Evolutionary conservation across 2,329 filamentous ascomycete genomes (phyloP).

Genomic region (Fusarium sp.): DNA sequence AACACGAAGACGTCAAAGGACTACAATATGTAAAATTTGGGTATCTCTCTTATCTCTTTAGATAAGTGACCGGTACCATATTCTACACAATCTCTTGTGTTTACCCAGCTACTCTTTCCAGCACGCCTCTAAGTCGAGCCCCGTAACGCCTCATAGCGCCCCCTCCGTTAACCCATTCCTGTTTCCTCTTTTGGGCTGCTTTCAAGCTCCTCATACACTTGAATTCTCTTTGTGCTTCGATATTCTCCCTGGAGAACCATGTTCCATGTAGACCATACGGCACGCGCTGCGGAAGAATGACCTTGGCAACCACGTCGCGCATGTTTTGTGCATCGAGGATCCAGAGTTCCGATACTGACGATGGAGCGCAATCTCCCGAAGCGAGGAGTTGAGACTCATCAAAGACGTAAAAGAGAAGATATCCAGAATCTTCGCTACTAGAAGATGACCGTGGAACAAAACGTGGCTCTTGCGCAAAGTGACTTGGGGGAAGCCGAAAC

Average conservation of each 20-base stretch:
- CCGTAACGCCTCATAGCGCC: background rate
- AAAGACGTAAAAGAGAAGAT: constrained; percentile 78
- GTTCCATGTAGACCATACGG: constrained; percentile 79
- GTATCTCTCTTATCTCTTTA: too few relatives aligned
- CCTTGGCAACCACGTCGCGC: constrained; percentile 70
- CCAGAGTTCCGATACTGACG: constrained; percentile 75
- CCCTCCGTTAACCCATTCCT: background rate
- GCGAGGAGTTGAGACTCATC: constrained; percentile 76
- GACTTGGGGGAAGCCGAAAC: constrained; percentile 73
- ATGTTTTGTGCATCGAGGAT: constrained; percentile 76
- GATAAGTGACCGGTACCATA: too few relatives aligned
- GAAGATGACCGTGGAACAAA: constrained; percentile 69
- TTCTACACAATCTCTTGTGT: too few relatives aligned
- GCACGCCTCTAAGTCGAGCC: background rate
- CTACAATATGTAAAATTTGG: too few relatives aligned
- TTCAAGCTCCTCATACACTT: constrained; percentile 19
- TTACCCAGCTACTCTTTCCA: constrained; percentile 16
- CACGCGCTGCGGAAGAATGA: constrained; percentile 76
- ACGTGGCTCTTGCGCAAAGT: constrained; percentile 77
- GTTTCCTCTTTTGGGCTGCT: constrained; percentile 6
- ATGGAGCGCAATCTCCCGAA: constrained; percentile 60
- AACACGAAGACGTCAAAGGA: too few relatives aligned
- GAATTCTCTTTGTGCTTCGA: constrained; percentile 62
- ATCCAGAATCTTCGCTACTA: constrained; percentile 75
- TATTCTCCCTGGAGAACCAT: constrained; percentile 71